Conservation (phyloP, 2,329 filamentous ascomycete species). For the Corynespora cassiicola region DNA sequence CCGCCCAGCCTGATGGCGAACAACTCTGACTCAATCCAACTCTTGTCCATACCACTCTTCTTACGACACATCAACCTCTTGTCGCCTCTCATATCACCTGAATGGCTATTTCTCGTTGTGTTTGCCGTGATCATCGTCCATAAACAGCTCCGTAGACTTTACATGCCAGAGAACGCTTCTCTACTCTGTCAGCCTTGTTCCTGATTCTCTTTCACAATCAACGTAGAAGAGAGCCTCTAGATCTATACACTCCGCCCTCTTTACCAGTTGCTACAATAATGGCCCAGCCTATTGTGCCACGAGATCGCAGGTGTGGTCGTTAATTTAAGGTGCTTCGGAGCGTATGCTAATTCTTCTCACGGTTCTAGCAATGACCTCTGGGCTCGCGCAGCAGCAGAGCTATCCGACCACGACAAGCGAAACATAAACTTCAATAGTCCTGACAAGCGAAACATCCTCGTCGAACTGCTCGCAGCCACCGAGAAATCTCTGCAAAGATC, state of each 20-base stretch:
- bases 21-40: background rate
- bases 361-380: slow-evolving; percentile 18
- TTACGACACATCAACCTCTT: slow-evolving; percentile 1
- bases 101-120: background rate
- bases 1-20: slow-evolving; percentile 1
- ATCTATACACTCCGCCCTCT: slow-evolving; percentile 5
- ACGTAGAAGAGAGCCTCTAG: slow-evolving; percentile 3
- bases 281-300: slow-evolving; percentile 13
- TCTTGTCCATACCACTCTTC: slow-evolving; percentile 4
- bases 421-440: slow-evolving; percentile 20
- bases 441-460: slow-evolving; percentile 22
- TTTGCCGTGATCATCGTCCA: background rate
- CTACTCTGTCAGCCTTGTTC: slow-evolving; percentile 5
- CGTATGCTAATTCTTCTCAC: slow-evolving; percentile 11
- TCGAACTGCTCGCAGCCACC: slow-evolving; percentile 14
- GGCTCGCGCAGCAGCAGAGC: slow-evolving; percentile 13
- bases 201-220: background rate
- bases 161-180: slow-evolving; percentile 1
- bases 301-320: slow-evolving; percentile 4
- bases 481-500: slow-evolving; percentile 14
- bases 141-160: background rate
- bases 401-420: slow-evolving; percentile 17
- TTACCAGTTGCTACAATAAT: slow-evolving; percentile 7
- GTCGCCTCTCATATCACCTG: slow-evolving; percentile 1
- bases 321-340: slow-evolving; percentile 4